Evolutionary conservation across 2,329 filamentous ascomycete genomes (phyloP), one percentile per base, ranked within the genome.

Genomic region (Aspergillus tamarii): DNA sequence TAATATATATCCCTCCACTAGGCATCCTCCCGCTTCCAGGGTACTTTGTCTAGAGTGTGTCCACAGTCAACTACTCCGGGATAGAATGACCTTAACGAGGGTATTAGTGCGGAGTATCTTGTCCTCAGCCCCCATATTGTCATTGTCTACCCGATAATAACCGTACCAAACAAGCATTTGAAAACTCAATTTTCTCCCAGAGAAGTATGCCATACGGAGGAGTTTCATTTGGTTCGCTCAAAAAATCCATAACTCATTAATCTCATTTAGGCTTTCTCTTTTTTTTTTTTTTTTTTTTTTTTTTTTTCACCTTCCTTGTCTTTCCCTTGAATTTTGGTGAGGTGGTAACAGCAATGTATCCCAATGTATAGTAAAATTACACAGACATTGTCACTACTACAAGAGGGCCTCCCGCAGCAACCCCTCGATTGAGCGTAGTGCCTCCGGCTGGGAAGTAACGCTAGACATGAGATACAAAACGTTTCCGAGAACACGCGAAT

Each of bases 391-490:
- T 59, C 10, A 11, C 58, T 66, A 73, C 5, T 66, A 73, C 5
- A 76, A 39, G 61, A 81, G 68, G 10, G 76, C 75, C n/a, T 69
- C 67, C 39, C 78, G 72, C 9, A 84, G 73, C 46, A 79, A 50
- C 6, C 65, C 72, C 70, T 84, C 81, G 52, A 84, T 71, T 48
- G 71, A 75, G 26, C 66, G 69, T 48, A 85, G 59, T 6, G 78
- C 78, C 59, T 81, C 78, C n/a, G 72, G 67, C 26, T 74, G 79
- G 0, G 83, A 83, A 1, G 82, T 85, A 68, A 85, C 73, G 62
- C 85, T 85, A 9, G 85, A 82, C 86, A 89, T 88, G 41, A 88
- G 74, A 70, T 89, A 88, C 21, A 88, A 77, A 16, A 88, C 83
- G 72, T 88, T 88, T 0, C 87, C 87, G 26, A 88, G 74, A 5